Base-by-base conservation (phyloP, 2,329 filamentous ascomycete genomes). In the Drechslerella dactyloides region DNA sequence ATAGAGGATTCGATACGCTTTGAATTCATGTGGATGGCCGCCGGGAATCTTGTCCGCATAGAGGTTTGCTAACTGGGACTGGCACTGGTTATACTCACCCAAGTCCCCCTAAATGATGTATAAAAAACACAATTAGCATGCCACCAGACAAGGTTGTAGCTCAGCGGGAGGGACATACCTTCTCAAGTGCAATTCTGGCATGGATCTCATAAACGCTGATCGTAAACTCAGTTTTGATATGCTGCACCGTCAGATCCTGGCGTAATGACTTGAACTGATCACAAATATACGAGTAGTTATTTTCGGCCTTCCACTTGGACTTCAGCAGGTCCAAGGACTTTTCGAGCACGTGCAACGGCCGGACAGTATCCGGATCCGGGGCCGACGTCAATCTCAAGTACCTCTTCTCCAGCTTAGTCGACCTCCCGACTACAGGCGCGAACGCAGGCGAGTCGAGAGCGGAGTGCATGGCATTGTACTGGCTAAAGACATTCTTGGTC, bases 71-170 rank as follows among this genome's bases (percentile, higher is more conserved):
- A 99, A 85, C 83, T 99, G 94, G 78, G 94, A 97, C 84, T 99
- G 94, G 82, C 94, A 99, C 85, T 99, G 94, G 84, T 99, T 99
- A 94, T 99, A 99, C 94, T 99, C 94, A 99, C 94, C 93, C 84
- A 97, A 87, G 84, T 99, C 94, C 82, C 90, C 92, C 76, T 77
- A 74, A 66, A 57, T n/a, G n/a, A n/a, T n/a, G n/a, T n/a, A 2
- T 46, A 23, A 30, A 35, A 46, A 55, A 21, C 13, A 19, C 21
- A 15, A 52, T 74, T 62, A 69, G 58, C 15, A 33, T 19, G 19
- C 5, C 21, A 30, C 23, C 27, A 15, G 6, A 7, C 2, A 8
- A 40, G 5, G n/a, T 8, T 35, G 33, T 4, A 1, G 2, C 8
- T n/a, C 5, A 44, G 44, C 30, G n/a, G 7, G 17, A 55, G 51